These are phyloP conservation scores for Maudiozyma serrabonitensis DNA, from an alignment of 805 yeast species.

Conservation along the genomic window DNA sequence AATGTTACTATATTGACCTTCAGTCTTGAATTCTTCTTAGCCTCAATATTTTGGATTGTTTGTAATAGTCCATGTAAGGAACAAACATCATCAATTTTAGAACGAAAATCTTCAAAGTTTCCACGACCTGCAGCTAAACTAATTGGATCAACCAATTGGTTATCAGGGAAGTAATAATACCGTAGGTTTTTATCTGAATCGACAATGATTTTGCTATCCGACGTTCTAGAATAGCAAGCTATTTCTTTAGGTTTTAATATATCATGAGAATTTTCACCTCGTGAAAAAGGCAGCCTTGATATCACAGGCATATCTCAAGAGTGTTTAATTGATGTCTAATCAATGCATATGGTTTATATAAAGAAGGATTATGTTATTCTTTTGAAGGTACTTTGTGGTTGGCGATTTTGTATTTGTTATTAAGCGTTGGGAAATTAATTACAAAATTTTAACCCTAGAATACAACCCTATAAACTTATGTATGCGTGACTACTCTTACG, in stretches of 20 bases:
- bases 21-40: constrained; percentile 32
- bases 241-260: constrained; percentile 81
- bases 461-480: too few relatives aligned
- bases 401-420: too few relatives aligned
- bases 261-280: constrained; percentile 37
- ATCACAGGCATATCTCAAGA: not conserved
- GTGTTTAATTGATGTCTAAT: too few relatives aligned
- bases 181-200: constrained; percentile 45
- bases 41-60: constrained; percentile 50
- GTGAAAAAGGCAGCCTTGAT: not conserved
- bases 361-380: too few relatives aligned
- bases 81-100: constrained; percentile 38
- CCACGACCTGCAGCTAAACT: constrained; percentile 62
- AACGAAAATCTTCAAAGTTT: constrained; percentile 44
- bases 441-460: too few relatives aligned
- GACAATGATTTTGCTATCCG: constrained; percentile 39
- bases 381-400: too few relatives aligned
- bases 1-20: constrained; percentile 66
- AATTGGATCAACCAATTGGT: constrained; percentile 43
- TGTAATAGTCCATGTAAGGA: constrained; percentile 44
- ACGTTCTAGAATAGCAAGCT: constrained; percentile 51
- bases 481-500: too few relatives aligned
- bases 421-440: too few relatives aligned
- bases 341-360: too few relatives aligned
- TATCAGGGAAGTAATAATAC: constrained; percentile 78